Evolutionary conservation across 805 yeast genomes (phyloP).

Genomic region (Tetrapisispora phaffii): DNA sequence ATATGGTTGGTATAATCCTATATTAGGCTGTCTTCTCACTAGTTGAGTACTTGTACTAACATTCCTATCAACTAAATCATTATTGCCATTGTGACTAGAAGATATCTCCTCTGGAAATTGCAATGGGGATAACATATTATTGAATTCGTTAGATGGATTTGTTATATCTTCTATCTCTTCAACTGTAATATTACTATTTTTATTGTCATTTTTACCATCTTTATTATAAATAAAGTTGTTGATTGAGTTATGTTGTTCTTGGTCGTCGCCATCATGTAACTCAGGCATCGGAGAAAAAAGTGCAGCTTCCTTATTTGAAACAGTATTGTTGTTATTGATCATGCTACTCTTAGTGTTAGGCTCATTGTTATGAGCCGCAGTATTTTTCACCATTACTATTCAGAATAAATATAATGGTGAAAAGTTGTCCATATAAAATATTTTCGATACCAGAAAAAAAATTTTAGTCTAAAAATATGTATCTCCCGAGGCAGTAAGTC

Average conservation of each 20-base stretch:
- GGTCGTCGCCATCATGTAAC: background rate
- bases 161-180: constrained; percentile 23
- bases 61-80: background rate
- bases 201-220: background rate
- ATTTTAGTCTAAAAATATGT: too few relatives aligned
- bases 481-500: too few relatives aligned
- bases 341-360: too few relatives aligned
- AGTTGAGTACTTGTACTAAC: constrained; percentile 5
- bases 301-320: too few relatives aligned
- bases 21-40: constrained; percentile 11
- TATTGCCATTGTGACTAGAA: too few relatives aligned
- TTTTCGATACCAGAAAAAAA: too few relatives aligned
- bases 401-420: too few relatives aligned
- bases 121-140: constrained; percentile 6
- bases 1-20: constrained; percentile 8
- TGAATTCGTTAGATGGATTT: constrained; percentile 20
- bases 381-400: too few relatives aligned
- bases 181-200: background rate
- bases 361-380: too few relatives aligned
- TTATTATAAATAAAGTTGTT: background rate
- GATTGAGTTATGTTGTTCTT: background rate
- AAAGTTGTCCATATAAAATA: too few relatives aligned
- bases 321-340: too few relatives aligned
- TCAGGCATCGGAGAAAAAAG: too few relatives aligned
- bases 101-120: background rate